Conservation (phyloP, 1,284 basidiomycete species). For the Irpex sp. region DNA sequence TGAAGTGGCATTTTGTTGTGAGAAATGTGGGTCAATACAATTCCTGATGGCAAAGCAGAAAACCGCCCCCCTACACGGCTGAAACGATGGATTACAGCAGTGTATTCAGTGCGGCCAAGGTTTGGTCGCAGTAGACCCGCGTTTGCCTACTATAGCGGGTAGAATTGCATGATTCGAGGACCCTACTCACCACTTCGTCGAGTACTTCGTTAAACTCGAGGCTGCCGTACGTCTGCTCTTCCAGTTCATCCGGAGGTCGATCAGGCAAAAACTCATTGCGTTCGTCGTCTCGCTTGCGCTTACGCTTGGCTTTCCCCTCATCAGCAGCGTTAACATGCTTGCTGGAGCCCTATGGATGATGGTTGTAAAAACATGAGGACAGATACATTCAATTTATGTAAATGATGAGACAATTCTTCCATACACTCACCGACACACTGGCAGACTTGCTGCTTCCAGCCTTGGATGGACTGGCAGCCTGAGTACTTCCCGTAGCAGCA, state of each 20-base stretch:
- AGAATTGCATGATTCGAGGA: not conserved
- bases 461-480: constrained; percentile 6
- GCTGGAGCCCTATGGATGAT: not conserved
- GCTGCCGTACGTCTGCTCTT: constrained; percentile 38
- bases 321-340: not conserved
- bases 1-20: not conserved
- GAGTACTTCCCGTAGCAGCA: constrained; percentile 6
- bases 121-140: not conserved
- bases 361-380: not conserved
- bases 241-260: constrained; percentile 44
- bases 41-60: not conserved
- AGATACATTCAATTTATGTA: constrained; percentile 8
- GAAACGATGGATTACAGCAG: not conserved
- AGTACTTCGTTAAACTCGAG: constrained; percentile 71
- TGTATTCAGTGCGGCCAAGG: not conserved
- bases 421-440: constrained; percentile 13
- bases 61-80: not conserved
- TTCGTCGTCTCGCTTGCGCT: constrained; percentile 43
- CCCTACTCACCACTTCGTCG: constrained; percentile 56
- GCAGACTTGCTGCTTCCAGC: constrained; percentile 6
- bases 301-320: constrained; percentile 18
- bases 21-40: not conserved
- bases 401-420: constrained; percentile 11
- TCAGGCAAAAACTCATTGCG: constrained; percentile 61
- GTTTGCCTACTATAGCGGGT: not conserved